Evolutionary conservation across 2,329 filamentous ascomycete species (phyloP).

Genomic region (Colletotrichum melonis): DNA sequence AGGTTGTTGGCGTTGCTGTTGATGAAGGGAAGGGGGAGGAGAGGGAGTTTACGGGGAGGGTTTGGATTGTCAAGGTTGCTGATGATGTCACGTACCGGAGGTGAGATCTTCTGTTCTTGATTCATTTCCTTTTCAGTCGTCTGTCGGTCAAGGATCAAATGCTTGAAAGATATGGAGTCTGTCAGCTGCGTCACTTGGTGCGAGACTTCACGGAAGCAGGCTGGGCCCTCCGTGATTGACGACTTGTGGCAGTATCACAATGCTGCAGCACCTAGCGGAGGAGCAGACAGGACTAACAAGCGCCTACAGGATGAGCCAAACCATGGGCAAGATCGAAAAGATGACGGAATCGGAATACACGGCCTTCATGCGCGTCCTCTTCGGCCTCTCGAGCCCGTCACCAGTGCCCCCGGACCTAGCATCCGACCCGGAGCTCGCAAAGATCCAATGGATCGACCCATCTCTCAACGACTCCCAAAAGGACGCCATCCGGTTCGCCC

Average conservation of each 20-base stretch:
- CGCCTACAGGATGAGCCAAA: constrained; percentile 67
- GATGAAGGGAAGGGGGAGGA: constrained; percentile 71
- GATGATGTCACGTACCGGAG: constrained; percentile 75
- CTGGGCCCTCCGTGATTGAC: neutral
- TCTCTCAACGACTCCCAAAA: constrained; percentile 75
- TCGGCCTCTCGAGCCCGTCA: constrained; percentile 67
- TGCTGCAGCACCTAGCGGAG: neutral
- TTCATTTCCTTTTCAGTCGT: no score
- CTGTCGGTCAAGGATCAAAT: neutral
- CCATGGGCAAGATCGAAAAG: constrained; percentile 69
- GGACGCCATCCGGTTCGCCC: constrained; percentile 81
- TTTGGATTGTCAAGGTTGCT: constrained; percentile 76
- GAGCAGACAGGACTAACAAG: neutral
- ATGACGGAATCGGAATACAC: constrained; percentile 70
- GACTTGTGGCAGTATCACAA: neutral
- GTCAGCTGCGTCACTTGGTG: neutral
- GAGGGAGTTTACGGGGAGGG: constrained; percentile 55
- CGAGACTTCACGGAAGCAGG: neutral
- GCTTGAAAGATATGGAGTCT: neutral
- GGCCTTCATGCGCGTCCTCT: constrained; percentile 70
- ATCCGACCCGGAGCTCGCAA: constrained; percentile 53
- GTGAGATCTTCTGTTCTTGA: constrained; percentile 44
- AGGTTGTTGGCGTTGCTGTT: constrained; percentile 73
- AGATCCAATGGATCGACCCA: constrained; percentile 70
- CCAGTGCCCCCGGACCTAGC: constrained; percentile 55